A percentile compares a stretch with the other conserved stretches of the same genome.
phyloP scores from a whole-genome alignment of 495 filamentous ascomycete genomes.

The Hamigera avellanea region DNA sequence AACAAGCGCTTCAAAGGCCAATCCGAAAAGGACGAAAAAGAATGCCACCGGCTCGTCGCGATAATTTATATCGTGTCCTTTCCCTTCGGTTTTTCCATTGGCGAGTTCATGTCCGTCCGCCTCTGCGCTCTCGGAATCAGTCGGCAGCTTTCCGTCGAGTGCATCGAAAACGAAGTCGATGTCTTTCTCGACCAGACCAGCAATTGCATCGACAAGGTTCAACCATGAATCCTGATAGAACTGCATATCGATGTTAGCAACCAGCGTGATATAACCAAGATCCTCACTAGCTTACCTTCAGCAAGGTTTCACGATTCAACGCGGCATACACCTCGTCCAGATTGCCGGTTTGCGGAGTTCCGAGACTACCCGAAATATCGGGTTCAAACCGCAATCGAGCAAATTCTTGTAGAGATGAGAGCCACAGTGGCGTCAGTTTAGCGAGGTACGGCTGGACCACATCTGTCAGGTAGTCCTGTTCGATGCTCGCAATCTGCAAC shows the following conservation, averaged over 20 bases:
- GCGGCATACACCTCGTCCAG: conserved; percentile 88
- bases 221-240: conserved; percentile 99
- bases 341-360: conserved; percentile 59
- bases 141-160: conserved; percentile 62
- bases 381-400: conserved; percentile 90
- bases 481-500: conserved; percentile 88
- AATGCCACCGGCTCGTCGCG: conserved; percentile 96
- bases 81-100: conserved; percentile 32
- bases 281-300: conserved; percentile 44
- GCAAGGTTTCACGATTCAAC: conserved; percentile 81
- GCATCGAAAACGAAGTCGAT: conserved; percentile 97
- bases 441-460: conserved; percentile 86
- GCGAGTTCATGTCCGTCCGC: conserved; percentile 34
- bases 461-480: conserved; percentile 79
- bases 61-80: conserved; percentile 77
- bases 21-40: conserved; percentile 96
- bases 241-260: conserved; percentile 23
- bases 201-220: conserved; percentile 92
- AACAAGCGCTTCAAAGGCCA: conserved; percentile 90
- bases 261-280: not conserved
- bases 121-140: conserved; percentile 10
- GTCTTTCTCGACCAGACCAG: conserved; percentile 92
- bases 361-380: conserved; percentile 82
- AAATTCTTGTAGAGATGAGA: conserved; percentile 87
- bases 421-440: conserved; percentile 82